Base-by-base conservation (phyloP, 2,329 filamentous ascomycete species). In the Diaporthe citri region DNA sequence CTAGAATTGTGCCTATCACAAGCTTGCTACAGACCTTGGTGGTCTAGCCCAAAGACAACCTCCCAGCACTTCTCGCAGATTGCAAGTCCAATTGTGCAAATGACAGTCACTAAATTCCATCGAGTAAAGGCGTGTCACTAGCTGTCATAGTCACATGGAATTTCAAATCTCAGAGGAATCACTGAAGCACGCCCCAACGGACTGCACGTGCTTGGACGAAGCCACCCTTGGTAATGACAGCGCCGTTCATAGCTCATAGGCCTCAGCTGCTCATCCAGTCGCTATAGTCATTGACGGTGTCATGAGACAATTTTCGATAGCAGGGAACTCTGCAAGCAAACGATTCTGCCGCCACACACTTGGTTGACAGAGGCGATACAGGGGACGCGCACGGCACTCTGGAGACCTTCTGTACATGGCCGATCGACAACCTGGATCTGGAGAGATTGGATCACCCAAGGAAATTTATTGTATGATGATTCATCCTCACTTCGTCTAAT, bases 401-500 rank as follows among this genome's bases (percentile, higher is more conserved):
- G 10, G 20, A 31, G 64, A 41, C 34, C 48, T 36, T n/a, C 36
- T 28, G 20, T 55, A 22, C n/a, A 55, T 20, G n/a, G 25, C n/a
- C 12, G 34, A 55, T 34, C 9, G 22, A 64, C 25, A 31, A 36
- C 20, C n/a, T 28, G 28, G 56, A 28, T 60, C n/a, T 31, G 22
- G 20, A n/a, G 34, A 52, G 15, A 15, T 12, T 62, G 46, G 15
- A 52, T 71, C 60, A 76, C 73, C 62, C 60, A 72, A 69, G 34
- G 48, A 57, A 59, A 72, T 59, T 25, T 51, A 41, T 39, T 75
- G 48, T 48, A 43, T 48, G 62, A 46, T 73, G 48, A 62, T 36
- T 73, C 51, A 28, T 13, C 56, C 71, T 71, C 70, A 74, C 62
- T 72, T 69, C 62, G 22, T 76, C 76, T 76, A 76, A 46, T 66